These are phyloP conservation scores for Neostapfia colusana DNA, from an alignment of 176 grass and related monocot species.

Conservation along the genomic window DNA sequence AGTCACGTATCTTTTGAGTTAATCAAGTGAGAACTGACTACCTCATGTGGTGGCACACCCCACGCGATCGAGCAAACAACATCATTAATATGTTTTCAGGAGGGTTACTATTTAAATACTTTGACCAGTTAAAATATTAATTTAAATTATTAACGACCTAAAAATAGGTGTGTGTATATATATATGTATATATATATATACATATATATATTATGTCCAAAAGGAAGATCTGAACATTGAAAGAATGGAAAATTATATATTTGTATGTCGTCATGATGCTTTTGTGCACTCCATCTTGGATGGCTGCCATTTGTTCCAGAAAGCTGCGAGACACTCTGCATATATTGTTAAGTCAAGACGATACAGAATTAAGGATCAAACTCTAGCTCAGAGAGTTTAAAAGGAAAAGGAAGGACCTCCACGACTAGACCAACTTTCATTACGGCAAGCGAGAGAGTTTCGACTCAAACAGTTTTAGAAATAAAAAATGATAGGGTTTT, in stretches of 20 bases:
- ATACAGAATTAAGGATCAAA: neutral
- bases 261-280: constrained; percentile 14
- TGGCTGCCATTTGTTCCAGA: constrained; percentile 1
- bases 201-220: neutral
- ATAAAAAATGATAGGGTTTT: neutral
- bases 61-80: neutral
- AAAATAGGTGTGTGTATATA: too few species aligned
- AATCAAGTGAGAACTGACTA: too few species aligned
- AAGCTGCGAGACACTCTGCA: neutral
- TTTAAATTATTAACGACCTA: neutral
- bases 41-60: neutral
- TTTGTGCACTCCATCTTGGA: neutral
- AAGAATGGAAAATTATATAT: neutral
- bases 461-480: neutral
- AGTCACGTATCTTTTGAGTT: neutral
- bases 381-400: neutral
- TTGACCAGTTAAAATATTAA: neutral
- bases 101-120: neutral
- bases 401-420: neutral
- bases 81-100: neutral
- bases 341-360: neutral
- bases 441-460: neutral
- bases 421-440: too few species aligned
- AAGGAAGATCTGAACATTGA: neutral
- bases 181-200: too few species aligned